These are phyloP conservation scores for Cetraspora pellucida DNA, from an alignment of 192 early-diverging fungal genomes.

Conservation along the genomic window DNA sequence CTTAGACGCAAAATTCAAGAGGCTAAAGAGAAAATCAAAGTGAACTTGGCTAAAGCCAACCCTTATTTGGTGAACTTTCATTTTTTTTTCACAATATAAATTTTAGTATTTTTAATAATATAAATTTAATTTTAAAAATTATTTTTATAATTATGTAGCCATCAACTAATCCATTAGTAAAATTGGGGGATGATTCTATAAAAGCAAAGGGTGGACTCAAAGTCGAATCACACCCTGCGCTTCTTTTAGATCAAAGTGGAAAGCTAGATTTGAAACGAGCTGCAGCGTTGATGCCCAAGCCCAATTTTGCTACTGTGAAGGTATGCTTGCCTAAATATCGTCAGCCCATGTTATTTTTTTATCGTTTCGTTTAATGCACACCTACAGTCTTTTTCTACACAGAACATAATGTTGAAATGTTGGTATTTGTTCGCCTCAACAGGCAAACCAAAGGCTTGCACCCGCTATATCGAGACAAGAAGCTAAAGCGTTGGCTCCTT, in stretches of 20 bases:
- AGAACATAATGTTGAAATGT: neutral
- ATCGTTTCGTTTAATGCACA: conserved; percentile 30
- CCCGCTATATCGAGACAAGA: conserved; percentile 48
- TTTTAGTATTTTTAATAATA: neutral
- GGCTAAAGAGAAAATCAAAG: conserved; percentile 40
- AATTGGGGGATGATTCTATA: conserved; percentile 22
- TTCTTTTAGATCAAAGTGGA: conserved; percentile 52
- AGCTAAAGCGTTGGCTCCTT: conserved; percentile 49
- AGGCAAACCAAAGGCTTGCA: conserved; percentile 68
- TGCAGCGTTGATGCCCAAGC: conserved; percentile 56
- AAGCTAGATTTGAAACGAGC: conserved; percentile 47
- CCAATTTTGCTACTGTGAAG: conserved; percentile 48
- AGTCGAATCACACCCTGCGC: conserved; percentile 40
- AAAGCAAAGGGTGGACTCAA: conserved; percentile 44
- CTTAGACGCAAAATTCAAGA: conserved; percentile 56
- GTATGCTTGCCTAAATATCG: conserved; percentile 27
- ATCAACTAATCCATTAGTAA: conserved; percentile 32
- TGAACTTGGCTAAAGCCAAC: conserved; percentile 26
- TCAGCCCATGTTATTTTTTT: neutral
- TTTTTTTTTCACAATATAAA: conserved; percentile 2
- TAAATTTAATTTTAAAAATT: neutral
- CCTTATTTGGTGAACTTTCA: conserved; percentile 25
- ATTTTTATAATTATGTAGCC: neutral
- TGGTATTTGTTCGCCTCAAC: conserved; percentile 35
- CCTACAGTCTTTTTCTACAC: conserved; percentile 10